Evolutionary conservation across 768 basidiomycete species (phyloP), one percentile per base, ranked within the genome.

Genomic region (Asterophora lycoperdoides): DNA sequence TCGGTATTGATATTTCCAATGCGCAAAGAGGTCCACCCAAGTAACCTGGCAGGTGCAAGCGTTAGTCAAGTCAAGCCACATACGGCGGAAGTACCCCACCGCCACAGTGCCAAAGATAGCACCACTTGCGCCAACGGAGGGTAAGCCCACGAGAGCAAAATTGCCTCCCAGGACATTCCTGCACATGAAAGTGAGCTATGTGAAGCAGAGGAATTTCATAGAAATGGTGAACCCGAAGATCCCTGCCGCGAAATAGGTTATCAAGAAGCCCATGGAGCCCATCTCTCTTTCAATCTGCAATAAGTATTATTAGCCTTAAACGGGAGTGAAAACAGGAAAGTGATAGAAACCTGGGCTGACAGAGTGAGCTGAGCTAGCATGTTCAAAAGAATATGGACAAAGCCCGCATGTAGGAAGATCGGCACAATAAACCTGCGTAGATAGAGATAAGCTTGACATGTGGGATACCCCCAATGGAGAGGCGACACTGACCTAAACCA

Each of bases 401-500:
- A 74, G n/a, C 95, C 95, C 9, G 92, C 96, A 57, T 98, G 95
- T 5, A 97, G 68, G 62, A 98, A 96, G 43, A 95, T 87, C 8
- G 93, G 79, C 1, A 84, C 83, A 56, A 93, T 85, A 61, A 94
- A 94, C 54, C 90, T 88, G 37, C 20, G 50, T 6, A 55, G 35
- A 46, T 57, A n/a, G 48, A 9, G 49, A 44, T 3, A 3, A 18
- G 15, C 38, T 23, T 32, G 32, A 19, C 6, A 17, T 40, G n/a
- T 29, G 19, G 34, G 10, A 45, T n/a, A 14, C 43, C 32, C 18
- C 10, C 14, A 20, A 10, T 20, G 28, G 43, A 26, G 5, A 38
- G 26, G 5, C 18, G 41, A 6, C 17, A 60, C 67, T 19, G 39
- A 77, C 70, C 73, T 62, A 59, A 75, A 78, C 73, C 72, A 75